These are phyloP conservation scores for Arbutus unedo DNA, from an alignment of 148 eudicot genomes.

Conservation along the genomic window DNA sequence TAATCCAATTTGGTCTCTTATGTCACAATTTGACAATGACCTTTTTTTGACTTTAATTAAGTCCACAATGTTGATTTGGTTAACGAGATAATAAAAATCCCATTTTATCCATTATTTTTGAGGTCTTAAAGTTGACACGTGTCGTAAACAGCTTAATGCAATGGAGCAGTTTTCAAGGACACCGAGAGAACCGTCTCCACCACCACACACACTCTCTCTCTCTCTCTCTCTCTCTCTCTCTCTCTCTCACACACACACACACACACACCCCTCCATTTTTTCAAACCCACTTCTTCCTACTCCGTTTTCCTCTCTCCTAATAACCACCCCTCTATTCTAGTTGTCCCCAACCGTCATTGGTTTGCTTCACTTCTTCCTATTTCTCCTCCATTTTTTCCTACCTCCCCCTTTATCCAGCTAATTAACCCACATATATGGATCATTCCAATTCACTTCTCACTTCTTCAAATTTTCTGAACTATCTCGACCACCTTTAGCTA, in stretches of 20 bases:
- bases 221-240: slow-evolving; percentile 11
- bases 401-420: not conserved
- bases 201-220: not conserved
- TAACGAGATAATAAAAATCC: not conserved
- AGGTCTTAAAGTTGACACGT: slow-evolving; percentile 6
- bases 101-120: not conserved
- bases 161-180: slow-evolving; percentile 9
- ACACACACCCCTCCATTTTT: not conserved
- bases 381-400: not conserved
- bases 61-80: not conserved
- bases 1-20: no score
- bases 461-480: not conserved
- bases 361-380: slow-evolving; percentile 15
- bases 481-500: not conserved
- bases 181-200: not conserved
- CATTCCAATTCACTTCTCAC: not conserved
- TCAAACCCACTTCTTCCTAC: slow-evolving; percentile 23
- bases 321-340: slow-evolving; percentile 3
- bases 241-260: no score
- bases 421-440: not conserved
- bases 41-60: no score
- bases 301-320: not conserved
- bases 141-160: not conserved
- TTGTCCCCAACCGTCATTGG: slow-evolving; percentile 15
- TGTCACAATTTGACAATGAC: no score